Percentiles rank a stretch among this genome's conserved stretches.
These are phyloP conservation scores for Cercospora nicotianae DNA, from an alignment of 2,329 filamentous ascomycete species.

Conservation along the genomic window DNA sequence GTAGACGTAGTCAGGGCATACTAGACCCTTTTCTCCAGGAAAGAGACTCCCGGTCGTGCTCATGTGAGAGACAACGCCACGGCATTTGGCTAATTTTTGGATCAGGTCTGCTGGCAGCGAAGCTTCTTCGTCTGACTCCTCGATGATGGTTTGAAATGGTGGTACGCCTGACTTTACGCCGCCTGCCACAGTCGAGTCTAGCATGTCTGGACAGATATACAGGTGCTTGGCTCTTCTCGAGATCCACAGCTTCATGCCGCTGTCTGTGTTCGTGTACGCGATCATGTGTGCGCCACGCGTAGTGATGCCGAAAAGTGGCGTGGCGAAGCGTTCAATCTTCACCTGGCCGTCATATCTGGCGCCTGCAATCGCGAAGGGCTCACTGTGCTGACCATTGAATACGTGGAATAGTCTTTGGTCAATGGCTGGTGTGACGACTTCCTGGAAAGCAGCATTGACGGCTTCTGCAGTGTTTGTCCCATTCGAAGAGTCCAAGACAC, in stretches of 20 bases:
- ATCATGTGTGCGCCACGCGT: constrained; percentile 79
- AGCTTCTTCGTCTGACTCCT: constrained; percentile 88
- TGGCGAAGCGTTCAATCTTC: constrained; percentile 71
- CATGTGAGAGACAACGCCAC: constrained; percentile 77
- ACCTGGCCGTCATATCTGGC: constrained; percentile 62
- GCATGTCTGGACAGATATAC: constrained; percentile 79
- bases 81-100: constrained; percentile 55
- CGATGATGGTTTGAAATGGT: constrained; percentile 75
- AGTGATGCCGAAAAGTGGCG: constrained; percentile 69
- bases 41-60: constrained; percentile 72
- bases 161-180: constrained; percentile 79
- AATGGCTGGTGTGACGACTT: constrained; percentile 60
- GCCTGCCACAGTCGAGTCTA: constrained; percentile 90
- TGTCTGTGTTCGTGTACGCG: constrained; percentile 58
- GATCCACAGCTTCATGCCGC: constrained; percentile 75
- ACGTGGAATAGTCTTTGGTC: constrained; percentile 64
- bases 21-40: constrained; percentile 74
- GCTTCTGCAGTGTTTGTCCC: constrained; percentile 62
- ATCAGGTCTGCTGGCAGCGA: constrained; percentile 70
- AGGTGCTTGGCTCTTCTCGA: constrained; percentile 73
- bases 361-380: constrained; percentile 72
- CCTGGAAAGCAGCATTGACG: constrained; percentile 57
- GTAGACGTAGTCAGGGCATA: constrained; percentile 88
- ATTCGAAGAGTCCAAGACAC: constrained; percentile 49
- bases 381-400: constrained; percentile 73